Percentiles rank a stretch among this genome's conserved stretches.
Evolutionary conservation across 305 asterid genomes (phyloP).

Genomic region (Fraxinus latifolia): DNA sequence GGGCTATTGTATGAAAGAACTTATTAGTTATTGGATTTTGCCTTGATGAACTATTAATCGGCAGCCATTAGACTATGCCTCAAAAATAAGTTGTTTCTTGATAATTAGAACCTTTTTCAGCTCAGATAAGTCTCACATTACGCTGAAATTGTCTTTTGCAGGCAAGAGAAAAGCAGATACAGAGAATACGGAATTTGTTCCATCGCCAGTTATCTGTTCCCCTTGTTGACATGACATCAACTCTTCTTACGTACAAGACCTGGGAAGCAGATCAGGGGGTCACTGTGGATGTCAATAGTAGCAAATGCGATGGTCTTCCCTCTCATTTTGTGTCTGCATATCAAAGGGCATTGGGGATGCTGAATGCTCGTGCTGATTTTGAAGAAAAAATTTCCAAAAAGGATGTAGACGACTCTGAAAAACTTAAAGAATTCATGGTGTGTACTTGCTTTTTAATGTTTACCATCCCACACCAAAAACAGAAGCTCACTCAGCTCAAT

Average conservation of each 20-base stretch:
- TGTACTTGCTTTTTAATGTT: neutral
- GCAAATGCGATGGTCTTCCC: constrained; percentile 61
- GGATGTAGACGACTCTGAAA: constrained; percentile 51
- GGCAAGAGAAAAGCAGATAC: constrained; percentile 82
- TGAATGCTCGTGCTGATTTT: constrained; percentile 58
- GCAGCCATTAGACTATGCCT: neutral
- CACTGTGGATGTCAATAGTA: constrained; percentile 41
- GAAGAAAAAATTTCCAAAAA: constrained; percentile 65
- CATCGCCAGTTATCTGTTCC: constrained; percentile 92
- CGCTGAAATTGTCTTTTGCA: constrained; percentile 33
- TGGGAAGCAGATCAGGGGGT: constrained; percentile 75
- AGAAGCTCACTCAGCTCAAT: neutral
- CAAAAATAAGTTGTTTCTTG: constrained; percentile 13
- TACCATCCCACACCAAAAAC: neutral
- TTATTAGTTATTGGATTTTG: neutral
- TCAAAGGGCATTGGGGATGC: constrained; percentile 72
- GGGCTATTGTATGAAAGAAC: neutral
- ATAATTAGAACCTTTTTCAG: neutral
- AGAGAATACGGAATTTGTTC: constrained; percentile 64
- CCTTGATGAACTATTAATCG: constrained; percentile 8
- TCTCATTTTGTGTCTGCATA: constrained; percentile 60
- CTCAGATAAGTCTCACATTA: constrained; percentile 15
- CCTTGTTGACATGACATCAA: constrained; percentile 50
- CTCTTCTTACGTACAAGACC: constrained; percentile 60
- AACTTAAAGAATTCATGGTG: constrained; percentile 76